These are phyloP conservation scores for Ophiosphaerella narmari DNA, from an alignment of 2,329 filamentous ascomycete species.

Conservation along the genomic window DNA sequence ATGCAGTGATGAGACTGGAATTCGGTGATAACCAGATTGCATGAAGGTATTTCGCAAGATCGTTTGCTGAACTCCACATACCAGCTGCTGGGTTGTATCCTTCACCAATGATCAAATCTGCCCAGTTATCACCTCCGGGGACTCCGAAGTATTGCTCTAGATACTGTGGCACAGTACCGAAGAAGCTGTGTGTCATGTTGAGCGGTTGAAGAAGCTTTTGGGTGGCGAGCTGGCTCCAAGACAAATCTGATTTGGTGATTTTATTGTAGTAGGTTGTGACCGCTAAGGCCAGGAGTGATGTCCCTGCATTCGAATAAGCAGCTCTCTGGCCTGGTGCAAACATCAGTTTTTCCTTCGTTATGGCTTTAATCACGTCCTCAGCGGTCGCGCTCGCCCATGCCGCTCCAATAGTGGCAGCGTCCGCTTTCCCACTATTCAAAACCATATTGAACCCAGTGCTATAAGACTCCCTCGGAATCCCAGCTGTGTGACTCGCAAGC, in stretches of 20 bases:
- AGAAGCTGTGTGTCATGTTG: conserved; percentile 35
- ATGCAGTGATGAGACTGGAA: conserved; percentile 28
- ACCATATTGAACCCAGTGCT: conserved; percentile 38
- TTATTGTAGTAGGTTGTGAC: conserved; percentile 32
- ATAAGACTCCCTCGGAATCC: conserved; percentile 36
- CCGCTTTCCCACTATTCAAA: conserved; percentile 24
- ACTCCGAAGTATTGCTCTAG: conserved; percentile 24
- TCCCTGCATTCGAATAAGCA: conserved; percentile 37
- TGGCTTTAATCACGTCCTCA: conserved; percentile 21
- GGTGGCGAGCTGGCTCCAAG: conserved; percentile 28
- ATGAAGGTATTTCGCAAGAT: conserved; percentile 32
- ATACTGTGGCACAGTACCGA: conserved; percentile 23
- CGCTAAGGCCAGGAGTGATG: conserved; percentile 33
- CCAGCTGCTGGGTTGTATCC: conserved; percentile 40
- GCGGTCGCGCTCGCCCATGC: conserved; percentile 28
- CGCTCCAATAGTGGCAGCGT: conserved; percentile 29
- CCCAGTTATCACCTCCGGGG: conserved; percentile 34
- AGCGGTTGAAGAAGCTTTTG: conserved; percentile 27
- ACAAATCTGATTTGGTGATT: conserved; percentile 13
- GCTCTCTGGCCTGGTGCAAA: conserved; percentile 37
- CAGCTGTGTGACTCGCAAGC: conserved; percentile 39
- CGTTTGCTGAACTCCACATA: conserved; percentile 40
- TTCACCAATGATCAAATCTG: conserved; percentile 29
- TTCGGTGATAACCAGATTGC: conserved; percentile 28
- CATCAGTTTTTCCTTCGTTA: conserved; percentile 28